Percentiles rank a stretch among this genome's conserved stretches.
Conservation (phyloP, 108 stramenopile species). For the Nitzschia putrida region DNA sequence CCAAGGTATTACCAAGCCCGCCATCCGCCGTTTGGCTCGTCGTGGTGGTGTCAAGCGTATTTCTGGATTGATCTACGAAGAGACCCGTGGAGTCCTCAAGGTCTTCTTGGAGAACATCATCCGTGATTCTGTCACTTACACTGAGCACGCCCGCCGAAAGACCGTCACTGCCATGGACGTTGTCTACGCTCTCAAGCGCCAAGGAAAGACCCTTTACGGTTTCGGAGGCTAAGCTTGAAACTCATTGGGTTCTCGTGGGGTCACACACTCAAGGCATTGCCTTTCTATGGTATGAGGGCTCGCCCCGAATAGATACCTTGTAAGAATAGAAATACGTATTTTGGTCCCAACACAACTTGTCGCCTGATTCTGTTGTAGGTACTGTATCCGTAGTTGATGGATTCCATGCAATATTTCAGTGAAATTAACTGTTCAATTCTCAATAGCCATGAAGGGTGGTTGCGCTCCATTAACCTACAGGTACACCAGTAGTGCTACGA, state of each 20-base stretch:
- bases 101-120: constrained; percentile 88
- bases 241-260: neutral
- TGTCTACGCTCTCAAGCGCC: constrained; percentile 95
- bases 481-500: too few relatives aligned
- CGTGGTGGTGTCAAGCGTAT: constrained; percentile 99
- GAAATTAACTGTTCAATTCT: too few relatives aligned
- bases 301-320: too few relatives aligned
- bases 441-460: too few relatives aligned
- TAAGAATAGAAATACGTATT: too few relatives aligned
- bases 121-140: constrained; percentile 89
- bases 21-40: constrained; percentile 98
- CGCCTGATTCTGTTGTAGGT: too few relatives aligned
- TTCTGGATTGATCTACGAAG: constrained; percentile 98
- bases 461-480: too few relatives aligned
- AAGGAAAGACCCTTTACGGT: constrained; percentile 98
- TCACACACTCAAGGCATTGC: too few relatives aligned
- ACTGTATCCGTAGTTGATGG: too few relatives aligned
- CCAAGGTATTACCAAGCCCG: constrained; percentile 99
- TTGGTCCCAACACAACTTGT: too few relatives aligned
- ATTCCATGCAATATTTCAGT: too few relatives aligned
- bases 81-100: constrained; percentile 91
- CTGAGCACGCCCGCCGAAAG: constrained; percentile 92
- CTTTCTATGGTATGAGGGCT: too few relatives aligned
- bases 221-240: constrained; percentile 84
- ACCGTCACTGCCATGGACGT: constrained; percentile 94